phyloP scores from a whole-genome alignment of 2,329 filamentous ascomycete species.

The Penicillium aurantiogriseum region DNA sequence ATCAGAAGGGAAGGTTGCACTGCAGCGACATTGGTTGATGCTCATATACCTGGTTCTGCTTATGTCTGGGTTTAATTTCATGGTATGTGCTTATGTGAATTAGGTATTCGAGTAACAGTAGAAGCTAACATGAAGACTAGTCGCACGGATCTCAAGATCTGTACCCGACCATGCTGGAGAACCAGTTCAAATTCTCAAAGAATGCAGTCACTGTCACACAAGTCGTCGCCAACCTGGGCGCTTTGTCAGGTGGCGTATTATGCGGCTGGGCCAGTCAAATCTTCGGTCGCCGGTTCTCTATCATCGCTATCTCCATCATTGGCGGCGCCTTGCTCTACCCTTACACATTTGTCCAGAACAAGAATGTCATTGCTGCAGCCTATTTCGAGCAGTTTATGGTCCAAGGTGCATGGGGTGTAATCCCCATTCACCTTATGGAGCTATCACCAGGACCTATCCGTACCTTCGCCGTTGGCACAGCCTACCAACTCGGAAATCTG shows the following conservation, averaged over 20 bases:
- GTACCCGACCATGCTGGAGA: slow-evolving; percentile 61
- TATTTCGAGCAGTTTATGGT: slow-evolving; percentile 84
- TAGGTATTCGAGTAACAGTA: slow-evolving; percentile 4
- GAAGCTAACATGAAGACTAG: slow-evolving; percentile 17
- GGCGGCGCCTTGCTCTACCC: slow-evolving; percentile 81
- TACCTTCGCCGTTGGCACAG: slow-evolving; percentile 62
- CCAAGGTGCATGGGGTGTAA: slow-evolving; percentile 72
- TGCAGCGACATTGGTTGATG: slow-evolving; percentile 77
- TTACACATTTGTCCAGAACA: slow-evolving; percentile 66
- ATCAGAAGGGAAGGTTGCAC: slow-evolving; percentile 71
- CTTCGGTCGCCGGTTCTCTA: slow-evolving; percentile 66
- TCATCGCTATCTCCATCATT: slow-evolving; percentile 61
- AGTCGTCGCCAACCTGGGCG: slow-evolving; percentile 69
- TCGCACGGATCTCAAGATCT: slow-evolving; percentile 71
- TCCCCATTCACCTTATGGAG: slow-evolving; percentile 69
- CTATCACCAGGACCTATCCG: slow-evolving; percentile 60
- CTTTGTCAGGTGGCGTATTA: slow-evolving; percentile 65
- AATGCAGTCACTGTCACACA: slow-evolving; percentile 67
- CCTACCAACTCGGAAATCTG: slow-evolving; percentile 64
- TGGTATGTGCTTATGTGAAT: slow-evolving; percentile 49
- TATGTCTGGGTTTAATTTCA: slow-evolving; percentile 91
- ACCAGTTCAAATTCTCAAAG: slow-evolving; percentile 55
- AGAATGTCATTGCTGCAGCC: slow-evolving; percentile 70
- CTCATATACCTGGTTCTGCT: slow-evolving; percentile 78
- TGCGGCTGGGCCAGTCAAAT: slow-evolving; percentile 68